phyloP scores from a whole-genome alignment of 2,329 filamentous ascomycete species.

The Trichoderma atroviride region DNA sequence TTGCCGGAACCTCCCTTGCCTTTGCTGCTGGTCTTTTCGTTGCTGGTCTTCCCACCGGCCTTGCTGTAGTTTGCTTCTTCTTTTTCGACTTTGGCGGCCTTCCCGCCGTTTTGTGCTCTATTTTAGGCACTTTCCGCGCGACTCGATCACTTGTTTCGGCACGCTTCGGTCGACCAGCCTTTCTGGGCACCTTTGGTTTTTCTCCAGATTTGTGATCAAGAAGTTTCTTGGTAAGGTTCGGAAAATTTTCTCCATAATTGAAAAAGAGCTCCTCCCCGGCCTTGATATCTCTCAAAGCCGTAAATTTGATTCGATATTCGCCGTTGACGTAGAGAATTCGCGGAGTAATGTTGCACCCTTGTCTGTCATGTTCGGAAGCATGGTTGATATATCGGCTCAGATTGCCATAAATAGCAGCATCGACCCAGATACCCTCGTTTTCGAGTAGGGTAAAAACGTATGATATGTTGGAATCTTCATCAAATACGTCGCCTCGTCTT shows the following conservation, averaged over 20 bases:
- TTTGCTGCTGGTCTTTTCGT: constrained; percentile 20
- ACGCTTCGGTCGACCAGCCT: constrained; percentile 30
- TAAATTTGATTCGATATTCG: constrained; percentile 75
- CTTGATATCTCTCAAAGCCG: constrained; percentile 66
- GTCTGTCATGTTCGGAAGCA: constrained; percentile 54
- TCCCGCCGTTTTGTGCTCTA: constrained; percentile 32
- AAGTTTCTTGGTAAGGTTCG: constrained; percentile 56
- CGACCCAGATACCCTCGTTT: constrained; percentile 67
- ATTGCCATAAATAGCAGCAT: constrained; percentile 77
- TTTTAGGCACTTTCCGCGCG: constrained; percentile 33
- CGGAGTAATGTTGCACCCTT: constrained; percentile 64
- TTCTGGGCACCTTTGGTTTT: constrained; percentile 36
- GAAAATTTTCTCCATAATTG: constrained; percentile 73
- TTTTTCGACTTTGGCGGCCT: constrained; percentile 29
- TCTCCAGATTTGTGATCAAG: constrained; percentile 43
- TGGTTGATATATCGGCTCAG: constrained; percentile 85
- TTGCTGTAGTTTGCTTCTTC: constrained; percentile 6
- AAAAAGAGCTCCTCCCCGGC: constrained; percentile 80
- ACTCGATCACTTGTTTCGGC: constrained; percentile 29
- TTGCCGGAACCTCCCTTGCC: background rate
- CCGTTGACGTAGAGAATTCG: constrained; percentile 73
- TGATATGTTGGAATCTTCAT: constrained; percentile 63
- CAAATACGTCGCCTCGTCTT: constrained; percentile 61
- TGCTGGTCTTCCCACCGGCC: constrained; percentile 26
- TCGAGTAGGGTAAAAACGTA: constrained; percentile 65